These are phyloP conservation scores for Podospora anserina DNA, from an alignment of 495 filamentous ascomycete species.

Conservation along the genomic window DNA sequence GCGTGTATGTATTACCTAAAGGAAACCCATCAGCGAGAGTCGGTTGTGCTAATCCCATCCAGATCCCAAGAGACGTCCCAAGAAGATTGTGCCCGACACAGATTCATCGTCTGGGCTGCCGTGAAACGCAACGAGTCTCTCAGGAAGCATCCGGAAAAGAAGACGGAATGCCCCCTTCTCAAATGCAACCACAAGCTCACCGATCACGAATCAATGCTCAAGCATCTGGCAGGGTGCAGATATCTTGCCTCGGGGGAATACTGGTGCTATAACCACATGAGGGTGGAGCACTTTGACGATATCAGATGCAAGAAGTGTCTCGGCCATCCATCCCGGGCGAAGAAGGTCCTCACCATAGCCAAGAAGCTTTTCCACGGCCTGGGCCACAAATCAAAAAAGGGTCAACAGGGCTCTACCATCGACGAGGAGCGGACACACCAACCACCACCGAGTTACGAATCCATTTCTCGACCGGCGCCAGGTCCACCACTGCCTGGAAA, in stretches of 20 bases:
- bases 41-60: not conserved
- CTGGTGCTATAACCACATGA: constrained; percentile 47
- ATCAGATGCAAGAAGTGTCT: constrained; percentile 44
- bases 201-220: constrained; percentile 47
- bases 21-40: not conserved
- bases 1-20: constrained; percentile 31
- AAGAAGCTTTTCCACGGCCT: constrained; percentile 49
- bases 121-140: constrained; percentile 47
- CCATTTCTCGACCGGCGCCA: constrained; percentile 19
- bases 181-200: constrained; percentile 40
- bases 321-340: constrained; percentile 46
- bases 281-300: constrained; percentile 48
- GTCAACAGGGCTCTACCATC: constrained; percentile 13
- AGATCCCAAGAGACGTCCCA: constrained; percentile 42
- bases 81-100: constrained; percentile 45
- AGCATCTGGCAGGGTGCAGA: constrained; percentile 40
- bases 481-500: not conserved
- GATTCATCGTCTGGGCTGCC: constrained; percentile 51
- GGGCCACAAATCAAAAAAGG: constrained; percentile 42
- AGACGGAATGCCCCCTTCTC: constrained; percentile 44
- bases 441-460: constrained; percentile 47
- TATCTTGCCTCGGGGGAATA: constrained; percentile 46
- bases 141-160: constrained; percentile 41
- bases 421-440: constrained; percentile 24
- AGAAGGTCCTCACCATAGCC: constrained; percentile 46